Evolutionary conservation across 148 eudicot genomes (phyloP), one percentile per base, ranked within the genome.

Genomic region (Amaranthus palmeri): DNA sequence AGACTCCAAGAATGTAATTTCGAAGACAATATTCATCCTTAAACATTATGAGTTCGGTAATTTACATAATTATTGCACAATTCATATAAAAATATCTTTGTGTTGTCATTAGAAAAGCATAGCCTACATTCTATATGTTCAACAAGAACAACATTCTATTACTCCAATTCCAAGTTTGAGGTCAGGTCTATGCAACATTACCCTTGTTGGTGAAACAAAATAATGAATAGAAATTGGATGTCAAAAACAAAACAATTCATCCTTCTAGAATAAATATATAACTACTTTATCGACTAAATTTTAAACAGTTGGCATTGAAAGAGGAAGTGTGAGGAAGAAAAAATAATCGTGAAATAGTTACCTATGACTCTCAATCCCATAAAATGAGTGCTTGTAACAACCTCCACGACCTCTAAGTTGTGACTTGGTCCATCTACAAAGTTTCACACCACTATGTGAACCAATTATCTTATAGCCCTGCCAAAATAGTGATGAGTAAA

Each of bases 401-500:
- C 99, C 99, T 79, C 99, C 99, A 79, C 99, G 97, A 46, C 99
- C 99, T 85, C 99, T 84, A 71, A 95, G 93, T 79, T 95, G 99
- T 42, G 99, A 78, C 81, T 92, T 95, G 70, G 99, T 95, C 97
- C 97, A 95, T 80, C 99, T 83, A 73, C 97, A 95, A 71, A 95
- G 70, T 81, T 95, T 95, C 58, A 95, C 99, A 73, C 99, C 99
- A 75, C 99, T 95, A 80, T 95, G 99, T 12, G 97, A 92, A 78
- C 99, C 99, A 75, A 95, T 92, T 68, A 95, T 85, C 74, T 95
- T 95, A 81, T 95, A 95, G n/a, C 99, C 99, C 99, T 95, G 96
- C 82, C 61, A 54, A 52, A 15, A 78, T 52, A 65, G 15, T 52
- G 53, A 13, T 18, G 52, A 5, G 2, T 25, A 25, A 25, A 25